Base-by-base conservation (phyloP, 768 basidiomycete genomes). In the Gymnopilus junonius region DNA sequence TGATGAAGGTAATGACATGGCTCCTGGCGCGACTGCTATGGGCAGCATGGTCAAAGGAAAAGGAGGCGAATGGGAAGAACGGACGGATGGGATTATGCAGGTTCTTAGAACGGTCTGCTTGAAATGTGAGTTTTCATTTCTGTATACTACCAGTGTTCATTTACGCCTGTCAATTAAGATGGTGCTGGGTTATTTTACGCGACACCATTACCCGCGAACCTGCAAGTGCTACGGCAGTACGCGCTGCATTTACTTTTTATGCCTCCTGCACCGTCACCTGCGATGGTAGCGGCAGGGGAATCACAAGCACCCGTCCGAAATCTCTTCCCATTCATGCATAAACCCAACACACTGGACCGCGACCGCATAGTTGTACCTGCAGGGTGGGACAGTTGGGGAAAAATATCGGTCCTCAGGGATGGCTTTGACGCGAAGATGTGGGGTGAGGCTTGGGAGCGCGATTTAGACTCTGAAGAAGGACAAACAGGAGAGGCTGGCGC, bases 361-460 rank as follows among this genome's bases (percentile, higher is more conserved):
- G 96, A 98, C 70, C 89, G 87, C 12, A 90, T 98, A 55, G 86
- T 97, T 45, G 88, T 99, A 6, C 97, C 97, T 1, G 86, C 94
- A 1, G 97, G 97, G 1, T 99, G 97, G 97, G 97, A 99, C 72
- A 94, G 92, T 67, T 97, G 94, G 93, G 95, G 96, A 0, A 99
- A 98, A 80, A 97, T 98, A 61, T 81, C 84, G 2, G 91, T 98
- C 1, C 77, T 99, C 58, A 79, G 95, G 59, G 97, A 99, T 40
- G 93, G 93, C 0, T 99, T 98, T 69, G 95, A 97, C 57, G 88
- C 92, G 1, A 89, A 87, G 63, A 71, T 80, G 50, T 92, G 90
- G 88, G 91, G 88, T 3, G 90, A 92, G 61, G 90, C 87, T 40
- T 94, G 88, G 90, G 92, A 92, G 65, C 77, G 80, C 39, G 92